A percentile compares a stretch with the other conserved stretches of the same genome.
Conservation (phyloP, 2,329 filamentous ascomycete genomes). For the Cadophora sp. region DNA sequence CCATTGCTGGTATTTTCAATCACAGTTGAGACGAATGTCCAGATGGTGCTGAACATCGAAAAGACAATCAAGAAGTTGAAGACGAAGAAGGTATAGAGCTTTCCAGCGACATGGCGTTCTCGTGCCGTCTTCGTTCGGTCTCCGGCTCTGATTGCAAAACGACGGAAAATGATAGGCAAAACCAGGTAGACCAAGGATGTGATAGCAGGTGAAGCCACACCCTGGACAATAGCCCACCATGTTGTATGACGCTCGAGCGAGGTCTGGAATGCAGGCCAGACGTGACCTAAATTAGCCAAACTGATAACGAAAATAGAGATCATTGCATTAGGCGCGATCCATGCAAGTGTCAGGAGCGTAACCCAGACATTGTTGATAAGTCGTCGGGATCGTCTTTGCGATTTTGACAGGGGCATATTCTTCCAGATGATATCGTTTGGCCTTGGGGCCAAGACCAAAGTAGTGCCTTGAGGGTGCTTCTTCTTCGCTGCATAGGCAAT, state of each 20-base stretch:
- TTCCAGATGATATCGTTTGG: conserved; percentile 97
- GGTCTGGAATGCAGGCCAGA: conserved; percentile 78
- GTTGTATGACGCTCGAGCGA: conserved; percentile 67
- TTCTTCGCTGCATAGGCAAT: conserved; percentile 83
- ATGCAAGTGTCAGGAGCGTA: conserved; percentile 77
- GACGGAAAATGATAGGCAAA: conserved; percentile 89
- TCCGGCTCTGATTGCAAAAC: conserved; percentile 81
- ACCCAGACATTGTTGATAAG: conserved; percentile 88
- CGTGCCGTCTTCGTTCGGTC: conserved; percentile 92
- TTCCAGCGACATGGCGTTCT: conserved; percentile 88
- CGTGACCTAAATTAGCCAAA: conserved; percentile 75
- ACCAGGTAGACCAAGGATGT: conserved; percentile 88
- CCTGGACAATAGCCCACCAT: conserved; percentile 88
- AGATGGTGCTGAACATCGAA: conserved; percentile 86
- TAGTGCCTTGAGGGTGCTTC: conserved; percentile 81
- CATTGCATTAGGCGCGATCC: conserved; percentile 91
- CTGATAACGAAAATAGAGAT: conserved; percentile 95
- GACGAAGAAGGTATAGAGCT: conserved; percentile 94
- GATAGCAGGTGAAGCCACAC: conserved; percentile 86
- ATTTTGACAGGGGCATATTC: conserved; percentile 78
- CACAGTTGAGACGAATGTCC: conserved; percentile 73
- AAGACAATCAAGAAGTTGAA: conserved; percentile 98
- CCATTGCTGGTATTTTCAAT: conserved; percentile 63
- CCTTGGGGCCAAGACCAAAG: conserved; percentile 78
- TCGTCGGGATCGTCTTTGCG: conserved; percentile 73